Percentiles rank a stretch among this genome's conserved stretches.
phyloP scores from a whole-genome alignment of 441 rosid genomes.

The Jatropha podagrica region DNA sequence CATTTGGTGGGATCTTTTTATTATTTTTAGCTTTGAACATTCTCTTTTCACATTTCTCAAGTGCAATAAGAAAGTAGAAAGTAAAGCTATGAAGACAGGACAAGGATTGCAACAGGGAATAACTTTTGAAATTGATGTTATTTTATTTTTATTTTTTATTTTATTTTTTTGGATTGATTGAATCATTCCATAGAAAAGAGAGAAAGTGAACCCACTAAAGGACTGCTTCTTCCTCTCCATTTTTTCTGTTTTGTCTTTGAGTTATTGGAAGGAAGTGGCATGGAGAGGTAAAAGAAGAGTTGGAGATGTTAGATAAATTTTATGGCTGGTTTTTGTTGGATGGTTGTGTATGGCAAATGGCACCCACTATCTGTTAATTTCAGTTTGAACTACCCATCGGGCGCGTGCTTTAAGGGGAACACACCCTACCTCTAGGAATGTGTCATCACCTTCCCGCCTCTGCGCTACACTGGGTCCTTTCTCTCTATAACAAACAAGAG shows the following conservation, averaged over 20 bases:
- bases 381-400: constrained; percentile 9
- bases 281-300: constrained; percentile 14
- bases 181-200: constrained; percentile 27
- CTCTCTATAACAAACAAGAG: not conserved
- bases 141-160: not conserved
- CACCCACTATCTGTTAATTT: constrained; percentile 9
- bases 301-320: constrained; percentile 7
- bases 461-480: not conserved
- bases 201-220: constrained; percentile 24
- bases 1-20: constrained; percentile 32
- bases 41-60: constrained; percentile 24
- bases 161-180: constrained; percentile 8
- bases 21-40: constrained; percentile 22
- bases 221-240: not conserved
- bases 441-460: constrained; percentile 5
- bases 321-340: constrained; percentile 4
- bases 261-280: constrained; percentile 35
- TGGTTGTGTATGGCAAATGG: constrained; percentile 15
- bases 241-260: constrained; percentile 28
- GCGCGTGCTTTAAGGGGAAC: constrained; percentile 10
- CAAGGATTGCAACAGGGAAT: constrained; percentile 27
- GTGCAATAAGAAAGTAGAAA: constrained; percentile 16
- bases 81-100: constrained; percentile 17
- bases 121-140: constrained; percentile 26
- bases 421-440: constrained; percentile 10